phyloP scores from a whole-genome alignment of 2,329 filamentous ascomycete genomes.

The Exophiala alcalophila region DNA sequence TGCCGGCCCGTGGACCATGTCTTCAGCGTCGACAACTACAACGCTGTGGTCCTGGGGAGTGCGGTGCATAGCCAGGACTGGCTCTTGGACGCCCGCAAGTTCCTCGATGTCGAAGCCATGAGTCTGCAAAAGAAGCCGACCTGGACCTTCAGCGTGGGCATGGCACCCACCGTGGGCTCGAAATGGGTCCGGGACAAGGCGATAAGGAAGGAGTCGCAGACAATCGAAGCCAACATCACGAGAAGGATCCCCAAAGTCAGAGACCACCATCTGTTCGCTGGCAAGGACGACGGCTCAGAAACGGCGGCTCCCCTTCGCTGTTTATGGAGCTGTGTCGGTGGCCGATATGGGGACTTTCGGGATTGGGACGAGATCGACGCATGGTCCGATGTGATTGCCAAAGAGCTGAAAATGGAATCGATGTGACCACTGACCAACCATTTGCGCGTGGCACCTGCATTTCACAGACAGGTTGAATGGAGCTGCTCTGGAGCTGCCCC shows the following conservation, averaged over 20 bases:
- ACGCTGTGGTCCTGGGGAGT: constrained; percentile 24
- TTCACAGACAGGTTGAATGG: too few relatives aligned
- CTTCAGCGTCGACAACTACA: constrained; percentile 25
- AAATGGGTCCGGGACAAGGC: constrained; percentile 16
- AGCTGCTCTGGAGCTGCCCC: too few relatives aligned
- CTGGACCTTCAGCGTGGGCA: constrained; percentile 25
- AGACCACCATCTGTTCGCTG: constrained; percentile 24
- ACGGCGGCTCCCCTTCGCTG: constrained; percentile 8
- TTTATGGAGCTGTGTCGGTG: constrained; percentile 23
- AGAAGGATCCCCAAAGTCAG: constrained; percentile 20
- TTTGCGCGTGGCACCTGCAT: too few relatives aligned
- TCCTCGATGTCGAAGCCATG: constrained; percentile 25
- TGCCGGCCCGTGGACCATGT: constrained; percentile 26
- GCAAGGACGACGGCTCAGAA: constrained; percentile 18
- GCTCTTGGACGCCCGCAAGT: constrained; percentile 23
- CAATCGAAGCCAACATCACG: constrained; percentile 9
- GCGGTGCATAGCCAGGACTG: constrained; percentile 17
- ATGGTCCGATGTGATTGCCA: constrained; percentile 22
- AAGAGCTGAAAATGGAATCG: constrained; percentile 17
- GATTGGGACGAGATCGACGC: constrained; percentile 24
- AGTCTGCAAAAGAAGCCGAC: constrained; percentile 19
- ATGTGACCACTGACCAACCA: constrained; percentile 8
- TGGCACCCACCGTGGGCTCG: constrained; percentile 12
- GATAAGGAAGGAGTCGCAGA: constrained; percentile 10
- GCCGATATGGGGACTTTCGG: constrained; percentile 20